These are phyloP conservation scores for Cyberlindnera lachancei DNA, from an alignment of 805 yeast species.

Conservation along the genomic window DNA sequence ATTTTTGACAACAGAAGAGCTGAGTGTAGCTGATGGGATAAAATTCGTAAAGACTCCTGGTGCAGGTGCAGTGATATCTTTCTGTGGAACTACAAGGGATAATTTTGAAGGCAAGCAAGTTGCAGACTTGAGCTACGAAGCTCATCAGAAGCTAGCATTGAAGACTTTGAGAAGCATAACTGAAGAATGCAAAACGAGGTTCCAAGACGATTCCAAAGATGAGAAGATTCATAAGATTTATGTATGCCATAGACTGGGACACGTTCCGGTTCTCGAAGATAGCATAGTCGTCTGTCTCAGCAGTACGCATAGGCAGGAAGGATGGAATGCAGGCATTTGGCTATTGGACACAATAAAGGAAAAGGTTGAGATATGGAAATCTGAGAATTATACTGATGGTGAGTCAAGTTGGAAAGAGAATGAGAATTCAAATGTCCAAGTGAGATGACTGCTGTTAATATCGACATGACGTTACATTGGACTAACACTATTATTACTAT, in stretches of 20 bases:
- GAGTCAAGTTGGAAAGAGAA: constrained; percentile 36
- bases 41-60: constrained; percentile 34
- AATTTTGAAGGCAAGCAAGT: constrained; percentile 35
- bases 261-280: constrained; percentile 40
- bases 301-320: constrained; percentile 39
- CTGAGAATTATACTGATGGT: constrained; percentile 37
- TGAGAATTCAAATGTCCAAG: constrained; percentile 20
- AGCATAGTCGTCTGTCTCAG: constrained; percentile 38
- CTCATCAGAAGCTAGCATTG: constrained; percentile 35
- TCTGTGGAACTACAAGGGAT: constrained; percentile 45
- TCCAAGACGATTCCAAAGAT: constrained; percentile 14
- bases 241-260: constrained; percentile 39
- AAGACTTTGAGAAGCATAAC: constrained; percentile 31
- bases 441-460: no score
- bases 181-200: constrained; percentile 23
- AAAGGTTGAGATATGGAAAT: constrained; percentile 44
- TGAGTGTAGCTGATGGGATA: constrained; percentile 19
- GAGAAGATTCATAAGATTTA: constrained; percentile 28
- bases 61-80: constrained; percentile 43
- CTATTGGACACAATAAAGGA: constrained; percentile 37
- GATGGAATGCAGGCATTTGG: constrained; percentile 39
- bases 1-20: constrained; percentile 18
- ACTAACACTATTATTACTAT: no score
- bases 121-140: constrained; percentile 35
- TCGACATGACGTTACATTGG: no score